Evolutionary conservation across 106 monocot genomes (phyloP), one percentile per base, ranked within the genome.

Genomic region (Apostasia shenzhenica): DNA sequence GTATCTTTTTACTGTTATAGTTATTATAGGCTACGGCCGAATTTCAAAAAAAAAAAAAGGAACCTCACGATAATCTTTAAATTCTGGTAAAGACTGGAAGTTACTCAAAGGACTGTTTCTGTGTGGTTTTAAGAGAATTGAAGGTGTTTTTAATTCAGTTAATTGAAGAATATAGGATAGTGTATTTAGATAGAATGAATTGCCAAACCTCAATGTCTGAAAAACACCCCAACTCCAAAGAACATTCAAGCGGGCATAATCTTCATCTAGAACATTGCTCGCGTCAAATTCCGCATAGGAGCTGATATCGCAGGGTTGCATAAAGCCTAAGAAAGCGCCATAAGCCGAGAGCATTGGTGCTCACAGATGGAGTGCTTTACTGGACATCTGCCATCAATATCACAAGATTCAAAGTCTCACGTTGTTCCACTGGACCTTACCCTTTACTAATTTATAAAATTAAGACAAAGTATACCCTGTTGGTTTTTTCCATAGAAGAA

Each of bases 311-410:
- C 40, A 87, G 45, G 75, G 92, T 97, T 75, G 99, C 87, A 77
- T 93, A 93, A 56, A 99, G 83, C 99, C 99, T 73, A 99, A 85
- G 83, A 99, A 99, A 45, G 99, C 90, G 1, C 97, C 97, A 83
- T 92, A 90, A n/a, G 51, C 92, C 92, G 77, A 97, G 89, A 52
- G 92, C 84, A 76, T 92, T 81, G 50, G 73, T 87, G 57, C 80
- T 87, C 60, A 92, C 73, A 68, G 81, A 79, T 47, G 97, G 97
- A 70, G 90, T 69, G 47, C 76, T 79, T 56, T n/a, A 92, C 85
- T 41, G 99, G 93, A 67, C 93, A 71, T 81, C 92, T 99, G 74
- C 61, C 43, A 68, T 4, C 41, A 53, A 67, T 60, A 53, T 26
- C 14, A 53, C 43, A 6, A 41, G 9, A 42, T 44, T 3, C 11